A percentile compares a stretch with the other conserved stretches of the same genome.
Conservation (phyloP, 23 red algal genomes). For the Gracilariopsis chorda region DNA sequence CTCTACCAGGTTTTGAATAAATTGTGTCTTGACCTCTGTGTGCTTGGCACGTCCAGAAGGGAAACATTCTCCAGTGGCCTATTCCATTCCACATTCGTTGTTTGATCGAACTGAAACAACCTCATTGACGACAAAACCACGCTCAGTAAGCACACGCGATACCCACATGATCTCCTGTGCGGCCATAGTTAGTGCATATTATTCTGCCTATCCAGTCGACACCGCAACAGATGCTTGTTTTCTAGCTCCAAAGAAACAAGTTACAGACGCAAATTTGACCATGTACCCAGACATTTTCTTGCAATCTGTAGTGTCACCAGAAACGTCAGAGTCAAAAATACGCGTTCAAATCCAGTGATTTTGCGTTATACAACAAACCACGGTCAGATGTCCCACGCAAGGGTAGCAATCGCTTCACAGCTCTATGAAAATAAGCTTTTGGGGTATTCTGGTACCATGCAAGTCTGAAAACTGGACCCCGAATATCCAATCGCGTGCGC, state of each 20-base stretch:
- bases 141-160: not conserved
- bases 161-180: not conserved
- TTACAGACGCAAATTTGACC: not conserved
- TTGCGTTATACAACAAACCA: not conserved
- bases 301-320: not conserved
- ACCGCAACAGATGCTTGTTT: not conserved
- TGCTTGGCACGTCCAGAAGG: conserved; percentile 24
- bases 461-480: not conserved
- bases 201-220: not conserved
- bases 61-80: not conserved
- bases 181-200: not conserved
- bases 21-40: not conserved
- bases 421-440: conserved; percentile 30
- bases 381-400: conserved; percentile 3
- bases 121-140: not conserved
- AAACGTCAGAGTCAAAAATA: not conserved
- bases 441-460: conserved; percentile 6
- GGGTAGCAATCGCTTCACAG: conserved; percentile 6
- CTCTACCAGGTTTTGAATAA: not conserved
- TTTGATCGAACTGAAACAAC: not conserved
- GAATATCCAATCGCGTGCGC: conserved; percentile 4
- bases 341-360: not conserved
- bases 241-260: not conserved
- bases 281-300: conserved; percentile 3
- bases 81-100: not conserved